A percentile compares a stretch with the other conserved stretches of the same genome.
These are phyloP conservation scores for Citrus mangshanensis DNA, from an alignment of 345 rosid species.

Conservation along the genomic window DNA sequence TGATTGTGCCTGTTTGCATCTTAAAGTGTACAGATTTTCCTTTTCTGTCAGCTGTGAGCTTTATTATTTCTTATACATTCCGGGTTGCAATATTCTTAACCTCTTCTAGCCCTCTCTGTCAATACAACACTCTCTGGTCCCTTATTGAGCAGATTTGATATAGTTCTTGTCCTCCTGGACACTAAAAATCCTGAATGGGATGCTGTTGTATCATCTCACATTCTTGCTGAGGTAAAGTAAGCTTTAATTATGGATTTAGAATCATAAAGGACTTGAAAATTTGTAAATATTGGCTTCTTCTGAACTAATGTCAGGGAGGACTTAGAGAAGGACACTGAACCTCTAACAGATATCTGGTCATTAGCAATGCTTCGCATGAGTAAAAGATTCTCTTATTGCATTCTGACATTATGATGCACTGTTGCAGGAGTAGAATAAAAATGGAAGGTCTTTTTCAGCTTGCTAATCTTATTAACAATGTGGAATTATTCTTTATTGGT, in stretches of 20 bases:
- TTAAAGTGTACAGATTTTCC: not conserved
- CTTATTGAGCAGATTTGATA: constrained; percentile 89
- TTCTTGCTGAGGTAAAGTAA: constrained; percentile 71
- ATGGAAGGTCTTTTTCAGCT: no score
- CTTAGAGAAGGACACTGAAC: constrained; percentile 40
- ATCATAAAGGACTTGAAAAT: constrained; percentile 1
- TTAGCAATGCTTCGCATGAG: constrained; percentile 79
- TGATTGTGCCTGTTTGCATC: constrained; percentile 2
- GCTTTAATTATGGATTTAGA: not conserved
- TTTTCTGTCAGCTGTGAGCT: not conserved
- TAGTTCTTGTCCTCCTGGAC: constrained; percentile 89
- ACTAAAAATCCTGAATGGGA: constrained; percentile 99
- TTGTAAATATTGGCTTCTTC: not conserved
- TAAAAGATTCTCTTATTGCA: constrained; percentile 22
- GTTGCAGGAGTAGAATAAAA: not conserved
- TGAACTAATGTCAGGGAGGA: constrained; percentile 45
- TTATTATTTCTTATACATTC: not conserved
- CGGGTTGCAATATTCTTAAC: constrained; percentile 45
- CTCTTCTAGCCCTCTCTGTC: constrained; percentile 74
- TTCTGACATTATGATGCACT: not conserved
- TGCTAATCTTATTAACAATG: not conserved
- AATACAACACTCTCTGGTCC: constrained; percentile 96
- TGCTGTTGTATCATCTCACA: constrained; percentile 95
- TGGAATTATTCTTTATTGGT: not conserved
- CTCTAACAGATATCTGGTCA: constrained; percentile 60